Evolutionary conservation across 495 filamentous ascomycete genomes (phyloP).

Genomic region (Schizothecium vesticola): DNA sequence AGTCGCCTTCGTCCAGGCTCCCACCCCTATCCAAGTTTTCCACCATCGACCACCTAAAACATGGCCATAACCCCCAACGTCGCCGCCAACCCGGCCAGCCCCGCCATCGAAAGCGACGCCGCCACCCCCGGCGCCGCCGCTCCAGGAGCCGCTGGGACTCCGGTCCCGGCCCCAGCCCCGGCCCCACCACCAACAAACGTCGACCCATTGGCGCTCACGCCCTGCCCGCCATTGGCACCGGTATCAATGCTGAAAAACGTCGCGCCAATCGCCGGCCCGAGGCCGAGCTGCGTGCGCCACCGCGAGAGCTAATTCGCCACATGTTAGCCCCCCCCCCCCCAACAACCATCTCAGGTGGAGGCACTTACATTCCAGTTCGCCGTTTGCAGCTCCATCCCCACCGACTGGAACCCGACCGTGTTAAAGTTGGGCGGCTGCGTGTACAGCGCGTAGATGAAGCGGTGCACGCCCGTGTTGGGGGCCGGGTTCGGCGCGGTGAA

Average conservation of each 20-base stretch:
- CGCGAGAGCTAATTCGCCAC: conserved; percentile 1
- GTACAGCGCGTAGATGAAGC: conserved; percentile 26
- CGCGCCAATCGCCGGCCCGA: conserved; percentile 26
- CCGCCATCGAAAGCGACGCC: background rate
- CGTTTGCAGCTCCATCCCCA: conserved; percentile 16
- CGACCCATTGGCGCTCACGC: conserved; percentile 2
- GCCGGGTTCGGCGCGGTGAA: conserved; percentile 16
- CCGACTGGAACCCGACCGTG: conserved; percentile 17
- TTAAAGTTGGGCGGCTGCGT: conserved; percentile 21
- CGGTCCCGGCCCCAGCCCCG: background rate
- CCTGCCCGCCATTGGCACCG: conserved; percentile 9
- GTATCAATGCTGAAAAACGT: conserved; percentile 25
- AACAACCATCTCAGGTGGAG: background rate
- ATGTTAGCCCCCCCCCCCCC: background rate
- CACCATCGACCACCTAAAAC: background rate
- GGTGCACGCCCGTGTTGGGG: conserved; percentile 20
- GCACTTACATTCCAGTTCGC: conserved; percentile 24
- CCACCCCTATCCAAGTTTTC: background rate
- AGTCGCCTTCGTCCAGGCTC: background rate
- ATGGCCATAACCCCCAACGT: background rate
- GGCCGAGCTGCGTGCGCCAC: conserved; percentile 19
- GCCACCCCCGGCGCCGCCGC: background rate
- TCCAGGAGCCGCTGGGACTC: background rate
- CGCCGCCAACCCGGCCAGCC: background rate
- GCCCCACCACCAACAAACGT: background rate